A percentile compares a stretch with the other conserved stretches of the same genome.
Conservation (phyloP, 352 stramenopile species). For the Pythium vanterpoolii region DNA sequence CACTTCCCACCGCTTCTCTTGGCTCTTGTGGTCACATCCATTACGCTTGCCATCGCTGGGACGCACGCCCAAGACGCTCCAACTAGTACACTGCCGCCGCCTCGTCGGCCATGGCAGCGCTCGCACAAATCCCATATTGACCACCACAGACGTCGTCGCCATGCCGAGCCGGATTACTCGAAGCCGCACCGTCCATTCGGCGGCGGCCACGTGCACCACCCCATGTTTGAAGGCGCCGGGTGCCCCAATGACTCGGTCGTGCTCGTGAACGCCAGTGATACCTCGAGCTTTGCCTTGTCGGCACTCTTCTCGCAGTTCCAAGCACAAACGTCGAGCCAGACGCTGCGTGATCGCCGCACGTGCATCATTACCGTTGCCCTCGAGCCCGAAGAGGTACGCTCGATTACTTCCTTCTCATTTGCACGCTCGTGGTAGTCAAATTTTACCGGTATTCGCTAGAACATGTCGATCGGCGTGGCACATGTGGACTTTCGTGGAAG, state of each 20-base stretch:
- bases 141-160: not conserved
- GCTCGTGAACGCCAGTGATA: constrained; percentile 28
- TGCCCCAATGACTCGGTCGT: constrained; percentile 24
- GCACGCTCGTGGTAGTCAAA: not conserved
- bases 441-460: too few relatives aligned
- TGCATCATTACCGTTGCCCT: constrained; percentile 30
- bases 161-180: not conserved
- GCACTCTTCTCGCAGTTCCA: constrained; percentile 30
- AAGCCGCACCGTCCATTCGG: constrained; percentile 22
- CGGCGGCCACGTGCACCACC: constrained; percentile 23
- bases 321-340: constrained; percentile 15
- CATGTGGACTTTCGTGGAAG: constrained; percentile 35
- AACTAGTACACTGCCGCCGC: too few relatives aligned
- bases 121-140: not conserved
- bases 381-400: constrained; percentile 21
- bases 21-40: not conserved
- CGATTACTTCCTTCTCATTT: not conserved
- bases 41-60: not conserved
- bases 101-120: not conserved
- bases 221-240: constrained; percentile 27
- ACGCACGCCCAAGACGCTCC: not conserved
- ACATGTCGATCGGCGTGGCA: constrained; percentile 33
- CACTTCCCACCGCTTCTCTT: not conserved
- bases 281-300: constrained; percentile 26
- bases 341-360: constrained; percentile 14